Conservation (phyloP, 2,329 filamentous ascomycete species). For the Penicillium sclerotiorum region DNA sequence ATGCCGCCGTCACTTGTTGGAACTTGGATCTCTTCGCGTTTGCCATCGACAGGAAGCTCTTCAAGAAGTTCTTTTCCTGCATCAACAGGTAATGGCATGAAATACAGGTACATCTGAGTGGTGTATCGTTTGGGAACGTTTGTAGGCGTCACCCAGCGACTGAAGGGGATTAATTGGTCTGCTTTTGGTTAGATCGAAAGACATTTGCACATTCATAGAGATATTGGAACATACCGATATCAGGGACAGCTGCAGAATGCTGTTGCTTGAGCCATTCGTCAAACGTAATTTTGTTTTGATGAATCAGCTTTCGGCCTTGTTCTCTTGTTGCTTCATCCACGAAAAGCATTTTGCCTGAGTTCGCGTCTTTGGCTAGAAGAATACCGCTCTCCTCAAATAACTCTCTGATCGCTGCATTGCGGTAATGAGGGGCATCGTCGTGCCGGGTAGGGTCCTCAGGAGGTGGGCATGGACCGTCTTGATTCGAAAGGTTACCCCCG, state of each 20-base stretch:
- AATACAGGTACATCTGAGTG: slow-evolving; percentile 96
- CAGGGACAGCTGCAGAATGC: slow-evolving; percentile 46
- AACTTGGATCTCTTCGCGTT: slow-evolving; percentile 63
- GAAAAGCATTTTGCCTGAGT: slow-evolving; percentile 58
- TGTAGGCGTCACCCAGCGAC: slow-evolving; percentile 83
- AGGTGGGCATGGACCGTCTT: slow-evolving; percentile 68
- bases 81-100: slow-evolving; percentile 65
- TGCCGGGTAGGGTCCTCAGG: slow-evolving; percentile 61
- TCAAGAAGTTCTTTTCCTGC: slow-evolving; percentile 33
- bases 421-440: slow-evolving; percentile 70
- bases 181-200: slow-evolving; percentile 3
- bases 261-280: slow-evolving; percentile 60
- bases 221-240: slow-evolving; percentile 54
- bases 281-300: slow-evolving; percentile 68
- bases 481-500: slow-evolving; percentile 75
- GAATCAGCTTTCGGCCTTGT: slow-evolving; percentile 67
- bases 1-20: slow-evolving; percentile 72
- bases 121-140: slow-evolving; percentile 77
- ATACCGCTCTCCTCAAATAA: slow-evolving; percentile 96
- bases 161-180: slow-evolving; percentile 77
- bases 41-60: slow-evolving; percentile 42
- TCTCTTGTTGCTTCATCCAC: slow-evolving; percentile 64
- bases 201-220: not conserved
- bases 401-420: slow-evolving; percentile 83
- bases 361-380: slow-evolving; percentile 62